Evolutionary conservation across 2,329 filamentous ascomycete genomes (phyloP).

Genomic region (Clarireedia paspali): DNA sequence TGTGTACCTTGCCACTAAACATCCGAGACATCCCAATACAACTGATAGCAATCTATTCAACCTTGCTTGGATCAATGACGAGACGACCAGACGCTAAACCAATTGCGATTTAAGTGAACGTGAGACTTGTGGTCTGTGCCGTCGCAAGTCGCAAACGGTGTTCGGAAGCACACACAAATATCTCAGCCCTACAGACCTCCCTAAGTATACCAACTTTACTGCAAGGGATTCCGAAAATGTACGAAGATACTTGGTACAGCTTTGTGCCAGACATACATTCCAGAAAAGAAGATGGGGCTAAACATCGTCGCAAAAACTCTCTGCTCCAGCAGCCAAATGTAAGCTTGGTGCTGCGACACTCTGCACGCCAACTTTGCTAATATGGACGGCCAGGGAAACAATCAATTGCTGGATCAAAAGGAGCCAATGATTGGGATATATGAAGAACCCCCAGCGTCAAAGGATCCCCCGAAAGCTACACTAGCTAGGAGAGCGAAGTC

Average conservation of each 20-base stretch:
- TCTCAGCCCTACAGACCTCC: slow-evolving; percentile 2
- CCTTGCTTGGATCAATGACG: slow-evolving; percentile 7
- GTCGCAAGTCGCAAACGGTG: not conserved
- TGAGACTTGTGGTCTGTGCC: slow-evolving; percentile 4
- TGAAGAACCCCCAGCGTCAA: slow-evolving; percentile 47
- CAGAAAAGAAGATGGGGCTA: slow-evolving; percentile 39
- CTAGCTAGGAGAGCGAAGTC: slow-evolving; percentile 62
- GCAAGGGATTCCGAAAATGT: slow-evolving; percentile 44
- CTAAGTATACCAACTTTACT: not conserved
- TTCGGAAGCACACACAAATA: not conserved
- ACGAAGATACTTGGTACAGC: slow-evolving; percentile 80
- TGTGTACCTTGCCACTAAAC: not conserved
- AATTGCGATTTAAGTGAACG: not conserved
- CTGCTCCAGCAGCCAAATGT: slow-evolving; percentile 62
- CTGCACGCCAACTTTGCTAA: slow-evolving; percentile 10
- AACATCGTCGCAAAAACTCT: slow-evolving; percentile 61
- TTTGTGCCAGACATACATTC: slow-evolving; percentile 57
- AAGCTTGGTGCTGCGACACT: slow-evolving; percentile 28
- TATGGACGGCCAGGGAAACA: slow-evolving; percentile 41
- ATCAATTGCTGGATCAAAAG: slow-evolving; percentile 42
- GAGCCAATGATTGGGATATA: slow-evolving; percentile 50
- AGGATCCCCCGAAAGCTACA: slow-evolving; percentile 58
- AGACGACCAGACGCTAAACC: not conserved
- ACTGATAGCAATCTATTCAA: slow-evolving; percentile 6
- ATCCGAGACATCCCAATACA: no score